Percentiles rank a stretch among this genome's conserved stretches.
phyloP scores from a whole-genome alignment of 1,139 yeast genomes.

The Groenewaldozyma auringiensis region DNA sequence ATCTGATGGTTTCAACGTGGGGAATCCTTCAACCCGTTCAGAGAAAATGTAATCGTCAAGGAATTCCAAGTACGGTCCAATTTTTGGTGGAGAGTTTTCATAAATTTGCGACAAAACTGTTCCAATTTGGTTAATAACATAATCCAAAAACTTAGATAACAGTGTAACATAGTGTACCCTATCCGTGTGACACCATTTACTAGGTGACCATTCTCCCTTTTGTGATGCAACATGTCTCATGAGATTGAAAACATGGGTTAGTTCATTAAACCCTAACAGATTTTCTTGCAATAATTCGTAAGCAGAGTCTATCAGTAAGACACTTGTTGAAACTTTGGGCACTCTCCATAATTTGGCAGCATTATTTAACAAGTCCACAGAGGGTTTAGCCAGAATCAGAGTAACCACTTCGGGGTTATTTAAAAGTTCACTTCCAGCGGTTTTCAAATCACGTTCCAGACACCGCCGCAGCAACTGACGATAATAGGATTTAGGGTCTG shows the following conservation, averaged over 20 bases:
- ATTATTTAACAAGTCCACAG: conserved; percentile 37
- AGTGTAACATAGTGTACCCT: conserved; percentile 47
- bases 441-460: conserved; percentile 29
- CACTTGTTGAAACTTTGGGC: conserved; percentile 45
- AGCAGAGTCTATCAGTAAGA: conserved; percentile 42
- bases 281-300: conserved; percentile 46
- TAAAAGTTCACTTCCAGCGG: conserved; percentile 22
- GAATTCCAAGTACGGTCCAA: conserved; percentile 47
- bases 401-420: conserved; percentile 29
- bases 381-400: conserved; percentile 33
- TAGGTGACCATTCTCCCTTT: conserved; percentile 35
- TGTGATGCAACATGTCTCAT: conserved; percentile 38
- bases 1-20: conserved; percentile 36
- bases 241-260: conserved; percentile 33
- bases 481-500: conserved; percentile 36
- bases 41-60: conserved; percentile 51
- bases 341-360: conserved; percentile 58
- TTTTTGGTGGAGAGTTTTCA: conserved; percentile 49
- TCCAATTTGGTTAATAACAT: conserved; percentile 42
- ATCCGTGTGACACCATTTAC: conserved; percentile 46
- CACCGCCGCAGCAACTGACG: conserved; percentile 28
- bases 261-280: conserved; percentile 59
- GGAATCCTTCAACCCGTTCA: conserved; percentile 35
- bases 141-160: conserved; percentile 42
- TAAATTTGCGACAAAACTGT: conserved; percentile 42